Evolutionary conservation across 805 yeast genomes (phyloP).

Genomic region (Cyberlindnera amylophila): DNA sequence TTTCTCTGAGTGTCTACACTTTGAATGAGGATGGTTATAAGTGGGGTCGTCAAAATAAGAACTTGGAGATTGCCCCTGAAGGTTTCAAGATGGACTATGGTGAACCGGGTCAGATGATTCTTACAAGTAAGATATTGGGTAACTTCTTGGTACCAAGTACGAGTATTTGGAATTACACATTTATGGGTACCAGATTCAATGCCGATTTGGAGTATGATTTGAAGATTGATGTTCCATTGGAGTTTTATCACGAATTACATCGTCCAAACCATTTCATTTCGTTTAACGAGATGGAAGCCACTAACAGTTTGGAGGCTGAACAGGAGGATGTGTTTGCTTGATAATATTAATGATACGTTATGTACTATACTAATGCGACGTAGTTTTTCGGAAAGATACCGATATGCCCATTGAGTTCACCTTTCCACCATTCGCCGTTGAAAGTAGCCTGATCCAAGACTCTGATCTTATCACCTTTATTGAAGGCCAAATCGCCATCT

Average conservation of each 20-base stretch:
- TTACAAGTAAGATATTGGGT: constrained; percentile 76
- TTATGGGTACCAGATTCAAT: constrained; percentile 82
- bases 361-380: constrained; percentile 7
- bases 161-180: constrained; percentile 86
- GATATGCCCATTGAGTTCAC: constrained; percentile 16
- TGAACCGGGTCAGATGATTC: constrained; percentile 58
- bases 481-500: constrained; percentile 40
- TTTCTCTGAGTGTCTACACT: constrained; percentile 65
- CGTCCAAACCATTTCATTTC: constrained; percentile 83
- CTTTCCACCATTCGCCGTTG: constrained; percentile 25
- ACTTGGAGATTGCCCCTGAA: constrained; percentile 49
- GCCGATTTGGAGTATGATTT: constrained; percentile 54
- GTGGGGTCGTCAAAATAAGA: constrained; percentile 74
- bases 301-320: constrained; percentile 51
- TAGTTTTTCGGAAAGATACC: constrained; percentile 25
- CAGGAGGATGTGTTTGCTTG: constrained; percentile 60
- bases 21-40: constrained; percentile 60
- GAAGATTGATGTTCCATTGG: constrained; percentile 74
- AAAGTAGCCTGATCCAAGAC: constrained; percentile 28
- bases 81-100: constrained; percentile 66
- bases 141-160: constrained; percentile 82
- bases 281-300: constrained; percentile 63
- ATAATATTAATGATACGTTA: not conserved
- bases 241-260: constrained; percentile 81
- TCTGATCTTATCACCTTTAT: constrained; percentile 40